A percentile compares a stretch with the other conserved stretches of the same genome.
Conservation (phyloP, 2,329 filamentous ascomycete species). For the Cladobotryum protrusum region DNA sequence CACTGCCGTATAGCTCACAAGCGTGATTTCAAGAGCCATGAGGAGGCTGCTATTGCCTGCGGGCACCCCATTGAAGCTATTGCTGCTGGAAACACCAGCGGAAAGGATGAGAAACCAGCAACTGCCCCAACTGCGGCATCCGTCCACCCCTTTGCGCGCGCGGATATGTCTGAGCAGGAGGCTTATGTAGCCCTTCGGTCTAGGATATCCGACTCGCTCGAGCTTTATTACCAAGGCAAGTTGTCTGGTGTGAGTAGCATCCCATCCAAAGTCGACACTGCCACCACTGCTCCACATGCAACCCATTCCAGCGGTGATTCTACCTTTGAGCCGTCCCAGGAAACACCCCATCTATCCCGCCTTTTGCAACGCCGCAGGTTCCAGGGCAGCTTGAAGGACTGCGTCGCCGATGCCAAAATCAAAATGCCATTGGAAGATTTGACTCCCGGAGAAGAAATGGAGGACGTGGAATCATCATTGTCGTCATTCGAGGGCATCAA, state of each 20-base stretch:
- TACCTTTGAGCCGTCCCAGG: conserved; percentile 46
- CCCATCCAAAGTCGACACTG: conserved; percentile 28
- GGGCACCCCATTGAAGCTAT: conserved; percentile 67
- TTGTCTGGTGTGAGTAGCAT: conserved; percentile 43
- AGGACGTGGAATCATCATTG: conserved; percentile 26
- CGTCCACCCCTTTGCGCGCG: conserved; percentile 31
- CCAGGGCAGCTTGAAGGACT: conserved; percentile 50
- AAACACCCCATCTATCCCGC: conserved; percentile 61
- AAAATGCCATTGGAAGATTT: conserved; percentile 45
- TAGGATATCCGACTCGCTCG: conserved; percentile 49
- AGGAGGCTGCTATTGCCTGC: conserved; percentile 83
- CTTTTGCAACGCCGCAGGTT: conserved; percentile 58
- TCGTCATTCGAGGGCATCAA: conserved; percentile 11
- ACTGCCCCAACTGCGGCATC: conserved; percentile 9
- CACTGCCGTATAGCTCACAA: conserved; percentile 95
- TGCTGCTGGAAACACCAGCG: conserved; percentile 9
- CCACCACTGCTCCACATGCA: conserved; percentile 8
- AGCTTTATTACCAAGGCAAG: conserved; percentile 46
- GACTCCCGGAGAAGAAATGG: conserved; percentile 49
- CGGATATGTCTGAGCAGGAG: conserved; percentile 48
- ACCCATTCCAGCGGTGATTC: conserved; percentile 10
- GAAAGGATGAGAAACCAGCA: conserved; percentile 21
- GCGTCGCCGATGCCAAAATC: conserved; percentile 54
- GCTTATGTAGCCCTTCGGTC: conserved; percentile 44
- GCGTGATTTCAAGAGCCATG: conserved; percentile 90